Conservation (phyloP, 2,329 filamentous ascomycete species). For the Claviceps sp. region DNA sequence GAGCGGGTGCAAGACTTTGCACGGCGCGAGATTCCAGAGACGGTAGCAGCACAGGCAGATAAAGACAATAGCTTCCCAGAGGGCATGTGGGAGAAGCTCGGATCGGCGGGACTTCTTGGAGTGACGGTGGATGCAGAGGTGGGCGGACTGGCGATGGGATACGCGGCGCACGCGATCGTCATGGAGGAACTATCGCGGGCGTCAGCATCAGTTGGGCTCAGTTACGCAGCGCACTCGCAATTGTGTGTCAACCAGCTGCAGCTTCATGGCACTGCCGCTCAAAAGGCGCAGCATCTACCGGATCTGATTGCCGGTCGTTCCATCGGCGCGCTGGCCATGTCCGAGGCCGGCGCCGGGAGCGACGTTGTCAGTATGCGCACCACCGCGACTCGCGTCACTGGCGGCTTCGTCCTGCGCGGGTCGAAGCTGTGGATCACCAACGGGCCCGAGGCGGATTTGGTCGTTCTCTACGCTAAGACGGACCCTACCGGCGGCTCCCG, state of each 20-base stretch:
- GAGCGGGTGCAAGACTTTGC: slow-evolving; percentile 83
- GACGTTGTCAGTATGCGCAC: slow-evolving; percentile 96
- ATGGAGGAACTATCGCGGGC: slow-evolving; percentile 91
- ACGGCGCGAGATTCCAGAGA: slow-evolving; percentile 72
- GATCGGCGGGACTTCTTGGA: slow-evolving; percentile 80
- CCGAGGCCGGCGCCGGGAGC: slow-evolving; percentile 76
- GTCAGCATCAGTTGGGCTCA: slow-evolving; percentile 71
- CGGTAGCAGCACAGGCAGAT: slow-evolving; percentile 74
- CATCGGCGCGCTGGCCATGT: slow-evolving; percentile 88
- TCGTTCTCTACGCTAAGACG: slow-evolving; percentile 97
- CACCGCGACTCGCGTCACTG: slow-evolving; percentile 64
- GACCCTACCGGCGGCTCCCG: slow-evolving; percentile 66
- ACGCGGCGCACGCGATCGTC: slow-evolving; percentile 90
- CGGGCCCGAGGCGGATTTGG: slow-evolving; percentile 80
- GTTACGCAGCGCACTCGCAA: slow-evolving; percentile 91
- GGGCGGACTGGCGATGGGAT: slow-evolving; percentile 81
- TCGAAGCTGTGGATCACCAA: slow-evolving; percentile 99
- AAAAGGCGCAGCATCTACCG: slow-evolving; percentile 72
- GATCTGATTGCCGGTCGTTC: slow-evolving; percentile 67
- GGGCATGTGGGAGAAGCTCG: slow-evolving; percentile 88
- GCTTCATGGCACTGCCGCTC: slow-evolving; percentile 67
- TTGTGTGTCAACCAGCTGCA: slow-evolving; percentile 94
- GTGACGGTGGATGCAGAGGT: slow-evolving; percentile 89
- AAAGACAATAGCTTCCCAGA: slow-evolving; percentile 75
- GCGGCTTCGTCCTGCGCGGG: slow-evolving; percentile 75